Evolutionary conservation across 768 basidiomycete genomes (phyloP).

Genomic region (Lentinula raphanica): DNA sequence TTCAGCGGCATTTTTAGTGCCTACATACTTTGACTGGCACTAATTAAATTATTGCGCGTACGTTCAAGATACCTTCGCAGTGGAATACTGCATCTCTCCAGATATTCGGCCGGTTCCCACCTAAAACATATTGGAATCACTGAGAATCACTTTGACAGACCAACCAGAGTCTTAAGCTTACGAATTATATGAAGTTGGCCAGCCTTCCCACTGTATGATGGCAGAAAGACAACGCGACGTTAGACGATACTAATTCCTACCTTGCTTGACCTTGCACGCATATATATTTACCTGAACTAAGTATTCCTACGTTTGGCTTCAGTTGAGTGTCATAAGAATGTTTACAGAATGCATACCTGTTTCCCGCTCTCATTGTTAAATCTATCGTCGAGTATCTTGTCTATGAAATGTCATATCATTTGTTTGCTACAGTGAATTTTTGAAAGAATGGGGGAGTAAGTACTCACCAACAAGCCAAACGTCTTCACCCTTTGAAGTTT

Average conservation of each 20-base stretch:
- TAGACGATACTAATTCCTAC: background rate
- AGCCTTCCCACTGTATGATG: background rate
- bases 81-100: background rate
- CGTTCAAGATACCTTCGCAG: background rate
- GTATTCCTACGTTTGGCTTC: background rate
- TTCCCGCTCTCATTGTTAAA: background rate
- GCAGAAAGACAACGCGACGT: background rate
- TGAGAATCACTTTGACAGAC: too few species aligned
- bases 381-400: background rate
- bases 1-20: too few species aligned
- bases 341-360: background rate
- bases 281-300: background rate
- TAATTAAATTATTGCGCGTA: background rate
- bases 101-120: background rate
- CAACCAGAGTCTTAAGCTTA: background rate
- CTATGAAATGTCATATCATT: background rate
- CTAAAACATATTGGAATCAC: background rate
- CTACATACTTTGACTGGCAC: too few species aligned
- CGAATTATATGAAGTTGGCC: background rate
- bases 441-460: background rate
- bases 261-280: background rate
- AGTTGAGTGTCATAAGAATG: background rate
- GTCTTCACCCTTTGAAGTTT: background rate
- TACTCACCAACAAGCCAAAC: background rate
- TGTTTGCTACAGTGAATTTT: background rate